Evolutionary conservation across 1,284 basidiomycete species (phyloP).

Genomic region (Schizophyllum commune): DNA sequence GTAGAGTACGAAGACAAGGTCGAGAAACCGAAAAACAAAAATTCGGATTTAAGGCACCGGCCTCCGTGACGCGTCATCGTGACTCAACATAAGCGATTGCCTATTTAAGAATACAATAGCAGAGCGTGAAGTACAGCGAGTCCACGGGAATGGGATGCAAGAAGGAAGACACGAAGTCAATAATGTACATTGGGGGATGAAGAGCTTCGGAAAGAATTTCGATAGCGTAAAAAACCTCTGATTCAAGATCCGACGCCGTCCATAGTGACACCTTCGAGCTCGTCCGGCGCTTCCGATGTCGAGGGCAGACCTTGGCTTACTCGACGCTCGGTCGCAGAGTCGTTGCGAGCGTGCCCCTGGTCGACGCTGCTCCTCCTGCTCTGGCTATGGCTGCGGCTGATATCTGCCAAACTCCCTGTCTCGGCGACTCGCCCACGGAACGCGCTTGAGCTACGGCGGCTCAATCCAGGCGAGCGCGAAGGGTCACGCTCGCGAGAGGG

Average conservation of each 20-base stretch:
- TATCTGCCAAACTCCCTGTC: conserved; percentile 29
- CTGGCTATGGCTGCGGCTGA: conserved; percentile 28
- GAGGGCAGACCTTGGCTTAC: conserved; percentile 24
- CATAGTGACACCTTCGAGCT: neutral
- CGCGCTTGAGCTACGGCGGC: conserved; percentile 41
- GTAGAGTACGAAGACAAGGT: neutral
- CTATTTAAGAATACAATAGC: neutral
- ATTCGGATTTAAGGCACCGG: neutral
- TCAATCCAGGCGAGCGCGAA: conserved; percentile 39
- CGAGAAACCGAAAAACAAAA: neutral
- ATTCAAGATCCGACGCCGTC: neutral
- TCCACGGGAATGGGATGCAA: too few relatives aligned
- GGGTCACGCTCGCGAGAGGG: conserved; percentile 33
- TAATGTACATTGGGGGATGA: neutral
- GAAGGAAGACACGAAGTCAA: too few relatives aligned
- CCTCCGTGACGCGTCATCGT: neutral
- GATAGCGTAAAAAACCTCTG: neutral
- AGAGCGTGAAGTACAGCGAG: too few relatives aligned
- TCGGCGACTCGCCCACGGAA: conserved; percentile 36
- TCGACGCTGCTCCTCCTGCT: conserved; percentile 54
- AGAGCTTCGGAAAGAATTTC: neutral
- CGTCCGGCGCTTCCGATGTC: conserved; percentile 21
- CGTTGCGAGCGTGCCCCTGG: conserved; percentile 38
- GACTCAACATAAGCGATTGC: neutral
- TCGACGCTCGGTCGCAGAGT: conserved; percentile 41